Evolutionary conservation across 805 yeast species (phyloP), one percentile per base, ranked within the genome.

Genomic region (Candida golubevii): DNA sequence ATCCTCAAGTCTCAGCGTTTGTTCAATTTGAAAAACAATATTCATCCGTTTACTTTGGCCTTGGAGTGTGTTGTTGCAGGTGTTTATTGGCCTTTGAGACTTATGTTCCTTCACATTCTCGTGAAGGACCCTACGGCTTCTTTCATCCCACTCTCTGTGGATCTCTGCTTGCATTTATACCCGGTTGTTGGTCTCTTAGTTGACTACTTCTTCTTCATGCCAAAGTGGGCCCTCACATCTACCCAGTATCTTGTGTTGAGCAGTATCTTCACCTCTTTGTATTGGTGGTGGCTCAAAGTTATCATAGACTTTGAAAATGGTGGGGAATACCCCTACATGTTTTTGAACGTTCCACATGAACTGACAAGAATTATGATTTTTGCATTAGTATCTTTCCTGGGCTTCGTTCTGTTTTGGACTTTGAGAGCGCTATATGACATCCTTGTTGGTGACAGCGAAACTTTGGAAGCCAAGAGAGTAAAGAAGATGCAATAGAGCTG

Each of bases 41-140:
- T 75, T 29, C 75, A 81, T 47, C 81, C 86, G 1, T 56, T 79
- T 34, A 79, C 82, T 0, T 61, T 82, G 37, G 77, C 80, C 0
- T 54, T 81, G 13, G 90, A 84, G 57, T 65, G 74, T 9, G 69
- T 84, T 15, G 88, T 85, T 13, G 71, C 86, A 0, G 30, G 65
- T 1, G 77, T 85, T 12, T 85, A 85, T 59, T 85, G 93, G 91
- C 79, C 82, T 0, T 69, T 85, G 50, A 67, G 80, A 49, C 45
- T 83, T 13, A 77, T 80, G 54, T 72, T 74, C 40, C 56, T 74
- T 31, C 65, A 67, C 15, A 57, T 80, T 42, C 80, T 85, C 33
- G 62, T 76, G 40, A 52, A 60, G 12, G 67, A 66, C 41, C 64
- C 63, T 10, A 49, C 45, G 6, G 64, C 51, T 6, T 51, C 60